phyloP scores from a whole-genome alignment of 805 yeast species.

The Starmerella sirachaensis region DNA sequence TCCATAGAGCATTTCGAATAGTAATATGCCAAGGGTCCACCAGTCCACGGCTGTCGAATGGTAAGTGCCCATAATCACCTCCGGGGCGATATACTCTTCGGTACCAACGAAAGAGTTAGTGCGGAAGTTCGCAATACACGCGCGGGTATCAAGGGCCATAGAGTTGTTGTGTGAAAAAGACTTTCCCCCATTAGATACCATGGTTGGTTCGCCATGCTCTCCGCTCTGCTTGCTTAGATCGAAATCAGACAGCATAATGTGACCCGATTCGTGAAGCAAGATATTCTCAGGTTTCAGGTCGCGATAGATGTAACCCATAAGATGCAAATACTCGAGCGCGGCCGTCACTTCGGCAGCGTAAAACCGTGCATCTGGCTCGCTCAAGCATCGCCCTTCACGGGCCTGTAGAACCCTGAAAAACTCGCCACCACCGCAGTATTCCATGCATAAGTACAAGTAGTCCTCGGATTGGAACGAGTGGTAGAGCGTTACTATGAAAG shows the following conservation, averaged over 20 bases:
- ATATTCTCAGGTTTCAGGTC: slow-evolving; percentile 96
- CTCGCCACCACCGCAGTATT: slow-evolving; percentile 98
- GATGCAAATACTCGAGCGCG: slow-evolving; percentile 85
- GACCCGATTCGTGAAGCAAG: slow-evolving; percentile 89
- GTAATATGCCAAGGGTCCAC: slow-evolving; percentile 96
- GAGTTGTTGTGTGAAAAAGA: slow-evolving; percentile 24
- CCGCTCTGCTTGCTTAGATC: slow-evolving; percentile 86
- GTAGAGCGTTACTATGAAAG: slow-evolving; percentile 89
- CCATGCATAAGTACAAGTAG: slow-evolving; percentile 87
- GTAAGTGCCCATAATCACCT: slow-evolving; percentile 91
- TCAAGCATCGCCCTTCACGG: slow-evolving; percentile 68
- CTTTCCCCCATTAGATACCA: slow-evolving; percentile 34
- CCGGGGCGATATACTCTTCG: slow-evolving; percentile 97
- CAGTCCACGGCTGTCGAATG: slow-evolving; percentile 98
- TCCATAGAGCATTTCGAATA: slow-evolving; percentile 91
- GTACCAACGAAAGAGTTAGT: slow-evolving; percentile 98
- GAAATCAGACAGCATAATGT: slow-evolving; percentile 93
- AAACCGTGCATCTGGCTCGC: slow-evolving; percentile 80
- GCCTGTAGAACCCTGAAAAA: slow-evolving; percentile 93
- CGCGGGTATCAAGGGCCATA: slow-evolving; percentile 79
- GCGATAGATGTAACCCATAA: slow-evolving; percentile 94
- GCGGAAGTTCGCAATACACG: slow-evolving; percentile 89
- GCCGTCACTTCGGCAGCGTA: slow-evolving; percentile 97
- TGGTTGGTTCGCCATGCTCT: slow-evolving; percentile 62
- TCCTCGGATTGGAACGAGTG: slow-evolving; percentile 96